Percentiles rank a stretch among this genome's conserved stretches.
Evolutionary conservation across 2,329 filamentous ascomycete species (phyloP).

Genomic region (Diplodia seriata): DNA sequence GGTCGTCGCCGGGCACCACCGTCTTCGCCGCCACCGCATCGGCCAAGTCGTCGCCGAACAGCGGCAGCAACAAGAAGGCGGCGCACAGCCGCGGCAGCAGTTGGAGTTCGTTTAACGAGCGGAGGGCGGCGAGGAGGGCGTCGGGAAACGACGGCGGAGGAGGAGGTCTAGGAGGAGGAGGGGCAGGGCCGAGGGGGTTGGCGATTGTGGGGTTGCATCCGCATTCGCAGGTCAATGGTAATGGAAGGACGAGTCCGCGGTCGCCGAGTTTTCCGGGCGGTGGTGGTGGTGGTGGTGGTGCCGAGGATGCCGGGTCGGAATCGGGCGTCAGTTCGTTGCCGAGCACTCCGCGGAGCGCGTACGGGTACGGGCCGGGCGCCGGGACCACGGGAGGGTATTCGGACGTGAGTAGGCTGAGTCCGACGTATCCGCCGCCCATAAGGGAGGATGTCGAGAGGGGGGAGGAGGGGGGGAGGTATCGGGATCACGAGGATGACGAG

Average conservation of each 20-base stretch:
- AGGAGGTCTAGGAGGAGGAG: neutral
- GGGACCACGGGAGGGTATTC: neutral
- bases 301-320: neutral
- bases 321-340: slow-evolving; percentile 10
- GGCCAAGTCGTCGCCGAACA: neutral
- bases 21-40: too few species aligned
- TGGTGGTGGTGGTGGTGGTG: neutral
- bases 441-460: slow-evolving; percentile 8
- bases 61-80: neutral
- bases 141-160: too few species aligned
- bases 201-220: slow-evolving; percentile 9
- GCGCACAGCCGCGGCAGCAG: neutral
- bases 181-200: neutral
- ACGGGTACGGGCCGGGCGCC: neutral
- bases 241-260: neutral
- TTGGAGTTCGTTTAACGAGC: neutral
- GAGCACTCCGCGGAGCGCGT: slow-evolving; percentile 12
- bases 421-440: slow-evolving; percentile 22
- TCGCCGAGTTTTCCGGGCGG: slow-evolving; percentile 1
- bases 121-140: neutral
- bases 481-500: neutral
- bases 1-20: neutral
- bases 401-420: slow-evolving; percentile 14
- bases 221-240: neutral
- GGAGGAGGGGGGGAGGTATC: neutral